Percentiles rank a stretch among this genome's conserved stretches.
These are phyloP conservation scores for Coniochaeta hoffmannii DNA, from an alignment of 2,329 filamentous ascomycete species.

Conservation along the genomic window DNA sequence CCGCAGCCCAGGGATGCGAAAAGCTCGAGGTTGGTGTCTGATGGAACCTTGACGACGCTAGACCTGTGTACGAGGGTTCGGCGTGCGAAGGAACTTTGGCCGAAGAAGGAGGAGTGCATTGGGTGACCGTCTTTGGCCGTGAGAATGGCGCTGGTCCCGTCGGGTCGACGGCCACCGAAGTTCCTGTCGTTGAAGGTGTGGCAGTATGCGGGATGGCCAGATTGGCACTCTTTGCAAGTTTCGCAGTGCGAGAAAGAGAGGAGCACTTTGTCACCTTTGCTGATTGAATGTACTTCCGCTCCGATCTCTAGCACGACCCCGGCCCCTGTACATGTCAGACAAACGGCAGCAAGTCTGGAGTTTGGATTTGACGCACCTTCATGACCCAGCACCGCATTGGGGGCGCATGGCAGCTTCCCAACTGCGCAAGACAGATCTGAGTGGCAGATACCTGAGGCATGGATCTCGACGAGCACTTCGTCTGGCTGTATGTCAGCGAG, in stretches of 20 bases:
- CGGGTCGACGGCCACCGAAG: constrained; percentile 16
- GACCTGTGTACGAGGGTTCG: constrained; percentile 20
- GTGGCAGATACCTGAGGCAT: constrained; percentile 25
- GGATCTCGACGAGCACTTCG: constrained; percentile 24
- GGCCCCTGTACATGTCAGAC: constrained; percentile 9
- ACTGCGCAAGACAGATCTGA: constrained; percentile 22
- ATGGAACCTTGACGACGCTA: constrained; percentile 19
- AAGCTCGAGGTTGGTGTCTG: constrained; percentile 18
- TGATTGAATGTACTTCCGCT: constrained; percentile 36
- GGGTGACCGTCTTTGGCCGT: not conserved
- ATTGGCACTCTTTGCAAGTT: constrained; percentile 12
- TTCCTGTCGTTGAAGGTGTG: constrained; percentile 16
- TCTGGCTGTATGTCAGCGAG: constrained; percentile 14
- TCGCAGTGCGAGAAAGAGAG: constrained; percentile 30
- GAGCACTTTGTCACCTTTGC: constrained; percentile 48
- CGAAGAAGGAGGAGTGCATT: constrained; percentile 21
- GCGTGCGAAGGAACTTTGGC: constrained; percentile 24
- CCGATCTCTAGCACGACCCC: constrained; percentile 22
- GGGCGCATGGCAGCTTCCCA: constrained; percentile 28
- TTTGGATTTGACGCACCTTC: constrained; percentile 9
- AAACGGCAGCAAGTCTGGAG: not conserved
- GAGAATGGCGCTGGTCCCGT: constrained; percentile 5
- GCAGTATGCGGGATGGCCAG: constrained; percentile 18
- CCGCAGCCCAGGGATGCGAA: constrained; percentile 28
- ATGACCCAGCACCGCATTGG: constrained; percentile 15